Evolutionary conservation across 1,139 yeast species (phyloP), one percentile per base, ranked within the genome.

Genomic region (Suhomyces bolitotheri): DNA sequence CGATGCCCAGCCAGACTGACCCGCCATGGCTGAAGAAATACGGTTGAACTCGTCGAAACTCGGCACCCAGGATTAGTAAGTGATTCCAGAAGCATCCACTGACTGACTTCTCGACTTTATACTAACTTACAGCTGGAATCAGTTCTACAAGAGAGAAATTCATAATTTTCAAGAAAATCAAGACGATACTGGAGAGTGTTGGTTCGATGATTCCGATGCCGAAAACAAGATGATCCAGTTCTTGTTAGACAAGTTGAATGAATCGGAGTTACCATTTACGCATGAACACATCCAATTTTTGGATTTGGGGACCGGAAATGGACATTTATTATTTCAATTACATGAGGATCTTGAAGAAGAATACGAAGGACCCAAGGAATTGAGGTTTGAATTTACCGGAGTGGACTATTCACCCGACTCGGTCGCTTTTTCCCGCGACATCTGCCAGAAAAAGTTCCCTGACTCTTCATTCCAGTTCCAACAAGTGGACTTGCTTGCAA

Each of bases 241-340:
- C 51, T 55, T 88, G 13, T 42, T 62, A 6, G 53, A 55, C 17
- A 59, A 62, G 29, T 33, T 69, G 20, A 58, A 62, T 26, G 52
- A 56, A 4, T 47, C 42, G 2, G 58, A 53, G 29, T 30, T 62
- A 2, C 58, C 58, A 0, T 49, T 42, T 21, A 58, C 26, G 4
- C 38, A 64, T 13, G 72, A 69, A 2, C 53, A 55, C 3, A 49
- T 51, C 11, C 65, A 55, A 2, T 70, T 88, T 35, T 60, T 89
- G 16, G 98, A 92, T 60, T 63, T 92, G 29, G 99, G 99, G 1
- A 89, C 97, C 0, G 99, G 98, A 1, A 92, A 92, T 58, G 98
- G 98, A 0, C 96, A 89, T 56, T 64, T 92, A 29, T 58, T 92
- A 28, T 86, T 90, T 50, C 76, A 81, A 37, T 54, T 92, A 31